Conservation (phyloP, 2,329 filamentous ascomycete species). For the Cladosporium phlei region DNA sequence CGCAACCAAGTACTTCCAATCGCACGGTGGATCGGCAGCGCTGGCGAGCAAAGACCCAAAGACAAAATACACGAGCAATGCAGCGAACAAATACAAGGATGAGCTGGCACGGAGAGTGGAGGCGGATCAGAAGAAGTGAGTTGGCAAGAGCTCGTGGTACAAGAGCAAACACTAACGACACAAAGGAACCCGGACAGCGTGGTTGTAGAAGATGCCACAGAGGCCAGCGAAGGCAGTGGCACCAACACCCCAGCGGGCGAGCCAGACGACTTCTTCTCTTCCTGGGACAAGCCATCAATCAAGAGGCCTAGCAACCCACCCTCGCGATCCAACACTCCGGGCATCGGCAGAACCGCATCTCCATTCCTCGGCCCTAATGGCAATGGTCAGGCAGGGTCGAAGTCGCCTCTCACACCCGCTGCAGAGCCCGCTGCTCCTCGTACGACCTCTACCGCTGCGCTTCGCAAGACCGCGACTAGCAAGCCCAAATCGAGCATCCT, state of each 20-base stretch:
- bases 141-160: too few relatives aligned
- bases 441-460: conserved; percentile 73
- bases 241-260: conserved; percentile 75
- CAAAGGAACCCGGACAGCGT: conserved; percentile 77
- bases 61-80: conserved; percentile 90
- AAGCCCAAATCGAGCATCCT: conserved; percentile 62
- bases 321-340: conserved; percentile 82
- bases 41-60: conserved; percentile 95
- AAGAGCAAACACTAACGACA: conserved; percentile 33
- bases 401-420: conserved; percentile 69
- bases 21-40: conserved; percentile 88
- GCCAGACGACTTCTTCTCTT: conserved; percentile 94
- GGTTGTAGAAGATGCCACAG: conserved; percentile 68
- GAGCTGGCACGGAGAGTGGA: conserved; percentile 83
- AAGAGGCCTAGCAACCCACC: conserved; percentile 93
- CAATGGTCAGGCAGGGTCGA: conserved; percentile 64
- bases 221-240: conserved; percentile 57
- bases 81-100: conserved; percentile 97
- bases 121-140: conserved; percentile 78
- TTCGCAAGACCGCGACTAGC: conserved; percentile 63
- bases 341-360: conserved; percentile 76
- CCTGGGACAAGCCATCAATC: conserved; percentile 96
- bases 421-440: conserved; percentile 65
- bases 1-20: conserved; percentile 96
- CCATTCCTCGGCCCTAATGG: conserved; percentile 71